Evolutionary conservation across 2,329 filamentous ascomycete species (phyloP).

Genomic region (Penicillium sp.): DNA sequence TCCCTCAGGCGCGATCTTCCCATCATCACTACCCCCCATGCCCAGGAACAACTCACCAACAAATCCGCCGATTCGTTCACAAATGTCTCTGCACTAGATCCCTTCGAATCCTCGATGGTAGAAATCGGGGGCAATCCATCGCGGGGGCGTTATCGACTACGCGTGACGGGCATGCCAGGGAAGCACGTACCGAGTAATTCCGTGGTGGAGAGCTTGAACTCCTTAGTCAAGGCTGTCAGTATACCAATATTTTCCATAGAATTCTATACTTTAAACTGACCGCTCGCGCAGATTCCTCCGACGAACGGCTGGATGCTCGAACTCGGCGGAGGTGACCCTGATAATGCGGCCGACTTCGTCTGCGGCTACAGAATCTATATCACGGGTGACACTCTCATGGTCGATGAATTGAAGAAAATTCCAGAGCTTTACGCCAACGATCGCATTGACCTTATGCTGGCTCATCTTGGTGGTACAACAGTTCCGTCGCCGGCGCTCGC

Average conservation of each 20-base stretch:
- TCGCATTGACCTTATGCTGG: slow-evolving; percentile 66
- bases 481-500: slow-evolving; percentile 61
- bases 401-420: slow-evolving; percentile 64
- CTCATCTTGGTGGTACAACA: slow-evolving; percentile 67
- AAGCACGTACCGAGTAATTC: slow-evolving; percentile 58
- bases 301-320: slow-evolving; percentile 69
- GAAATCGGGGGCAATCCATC: slow-evolving; percentile 33
- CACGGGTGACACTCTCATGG: slow-evolving; percentile 66
- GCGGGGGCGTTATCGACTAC: slow-evolving; percentile 47
- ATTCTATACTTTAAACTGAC: neutral
- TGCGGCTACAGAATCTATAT: slow-evolving; percentile 65
- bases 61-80: slow-evolving; percentile 55
- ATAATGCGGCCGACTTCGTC: slow-evolving; percentile 34
- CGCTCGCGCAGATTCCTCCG: slow-evolving; percentile 54
- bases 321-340: slow-evolving; percentile 50
- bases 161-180: slow-evolving; percentile 64
- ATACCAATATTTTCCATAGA: neutral
- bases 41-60: slow-evolving; percentile 53
- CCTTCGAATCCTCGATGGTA: slow-evolving; percentile 56
- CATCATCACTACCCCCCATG: slow-evolving; percentile 66
- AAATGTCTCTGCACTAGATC: slow-evolving; percentile 57
- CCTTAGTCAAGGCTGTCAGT: slow-evolving; percentile 46
- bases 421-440: slow-evolving; percentile 56
- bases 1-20: slow-evolving; percentile 55
- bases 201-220: slow-evolving; percentile 49